Conservation (phyloP, 768 basidiomycete species). For the Termitomyces sp. region DNA sequence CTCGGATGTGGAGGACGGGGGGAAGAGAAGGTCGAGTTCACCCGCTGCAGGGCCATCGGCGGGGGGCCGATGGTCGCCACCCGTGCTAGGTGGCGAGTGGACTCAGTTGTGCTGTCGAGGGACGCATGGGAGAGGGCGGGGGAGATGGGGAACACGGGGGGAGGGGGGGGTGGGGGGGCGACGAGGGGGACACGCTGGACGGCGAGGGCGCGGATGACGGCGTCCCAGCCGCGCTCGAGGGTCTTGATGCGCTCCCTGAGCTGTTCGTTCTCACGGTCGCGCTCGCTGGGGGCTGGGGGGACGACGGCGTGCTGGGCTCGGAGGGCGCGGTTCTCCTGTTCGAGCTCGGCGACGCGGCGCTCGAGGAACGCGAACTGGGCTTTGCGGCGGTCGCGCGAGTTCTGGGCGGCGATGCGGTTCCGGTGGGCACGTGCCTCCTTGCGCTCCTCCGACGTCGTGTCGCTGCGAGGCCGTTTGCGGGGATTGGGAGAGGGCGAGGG, state of each 20-base stretch:
- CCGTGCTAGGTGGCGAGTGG: slow-evolving; percentile 99
- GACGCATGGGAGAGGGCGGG: slow-evolving; percentile 28
- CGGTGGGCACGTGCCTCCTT: slow-evolving; percentile 86
- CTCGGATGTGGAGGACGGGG: slow-evolving; percentile 14
- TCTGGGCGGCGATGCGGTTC: slow-evolving; percentile 91
- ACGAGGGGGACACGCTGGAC: slow-evolving; percentile 58
- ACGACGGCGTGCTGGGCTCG: slow-evolving; percentile 42
- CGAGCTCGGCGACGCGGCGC: slow-evolving; percentile 62
- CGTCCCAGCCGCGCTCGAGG: slow-evolving; percentile 78
- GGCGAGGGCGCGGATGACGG: slow-evolving; percentile 69
- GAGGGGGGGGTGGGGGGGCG: slow-evolving; percentile 16
- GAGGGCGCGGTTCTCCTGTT: slow-evolving; percentile 78
- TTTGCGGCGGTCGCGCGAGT: slow-evolving; percentile 87
- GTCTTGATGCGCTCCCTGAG: slow-evolving; percentile 71
- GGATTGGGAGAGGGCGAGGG: slow-evolving; percentile 37
- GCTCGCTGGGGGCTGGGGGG: slow-evolving; percentile 33
- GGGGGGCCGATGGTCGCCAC: slow-evolving; percentile 74
- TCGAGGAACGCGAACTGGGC: slow-evolving; percentile 72
- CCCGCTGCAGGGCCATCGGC: slow-evolving; percentile 91
- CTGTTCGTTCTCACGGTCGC: slow-evolving; percentile 63
- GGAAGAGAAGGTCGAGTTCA: slow-evolving; percentile 39
- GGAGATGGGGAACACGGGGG: slow-evolving; percentile 29
- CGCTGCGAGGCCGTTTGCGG: slow-evolving; percentile 70
- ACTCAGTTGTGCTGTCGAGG: slow-evolving; percentile 32
- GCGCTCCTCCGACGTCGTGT: slow-evolving; percentile 64